These are phyloP conservation scores for Fistulifera pelliculosa DNA, from an alignment of 108 stramenopile genomes.

Conservation along the genomic window DNA sequence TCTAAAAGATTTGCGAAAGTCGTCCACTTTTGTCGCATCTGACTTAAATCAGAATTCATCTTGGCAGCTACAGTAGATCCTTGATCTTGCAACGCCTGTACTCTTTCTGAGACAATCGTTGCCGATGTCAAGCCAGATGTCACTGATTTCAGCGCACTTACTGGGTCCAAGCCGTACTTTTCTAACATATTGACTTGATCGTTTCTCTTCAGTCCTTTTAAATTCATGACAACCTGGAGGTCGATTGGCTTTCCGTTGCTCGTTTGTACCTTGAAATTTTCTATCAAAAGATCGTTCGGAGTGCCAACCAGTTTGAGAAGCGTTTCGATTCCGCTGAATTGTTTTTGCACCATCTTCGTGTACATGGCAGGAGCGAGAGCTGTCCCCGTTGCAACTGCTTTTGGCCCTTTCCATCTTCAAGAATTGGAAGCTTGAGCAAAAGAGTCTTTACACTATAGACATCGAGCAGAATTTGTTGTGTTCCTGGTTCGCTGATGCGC, in stretches of 20 bases:
- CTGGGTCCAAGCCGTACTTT: constrained; percentile 74
- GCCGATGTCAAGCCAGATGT: constrained; percentile 44
- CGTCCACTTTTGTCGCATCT: constrained; percentile 77
- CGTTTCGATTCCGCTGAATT: constrained; percentile 90
- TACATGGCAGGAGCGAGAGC: constrained; percentile 87
- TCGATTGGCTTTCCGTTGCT: constrained; percentile 70
- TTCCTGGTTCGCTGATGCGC: constrained; percentile 85
- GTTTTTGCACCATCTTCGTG: constrained; percentile 89
- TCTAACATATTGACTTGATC: constrained; percentile 83
- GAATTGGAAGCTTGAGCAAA: constrained; percentile 78
- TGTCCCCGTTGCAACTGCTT: constrained; percentile 27
- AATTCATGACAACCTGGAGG: constrained; percentile 76
- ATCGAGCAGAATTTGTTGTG: constrained; percentile 97
- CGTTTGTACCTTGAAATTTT: constrained; percentile 82
- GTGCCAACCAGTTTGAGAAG: constrained; percentile 95
- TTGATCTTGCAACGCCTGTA: constrained; percentile 58
- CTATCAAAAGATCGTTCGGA: constrained; percentile 80
- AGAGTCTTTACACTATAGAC: constrained; percentile 92
- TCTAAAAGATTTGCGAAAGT: constrained; percentile 69
- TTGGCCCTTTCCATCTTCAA: constrained; percentile 34
- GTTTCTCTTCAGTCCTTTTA: constrained; percentile 86
- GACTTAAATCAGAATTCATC: constrained; percentile 67
- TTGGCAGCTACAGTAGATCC: constrained; percentile 57
- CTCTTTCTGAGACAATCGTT: constrained; percentile 55
- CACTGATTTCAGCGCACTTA: constrained; percentile 39